Conservation (phyloP, 164 flowering plant genomes). For the Tetracentron sinense region DNA sequence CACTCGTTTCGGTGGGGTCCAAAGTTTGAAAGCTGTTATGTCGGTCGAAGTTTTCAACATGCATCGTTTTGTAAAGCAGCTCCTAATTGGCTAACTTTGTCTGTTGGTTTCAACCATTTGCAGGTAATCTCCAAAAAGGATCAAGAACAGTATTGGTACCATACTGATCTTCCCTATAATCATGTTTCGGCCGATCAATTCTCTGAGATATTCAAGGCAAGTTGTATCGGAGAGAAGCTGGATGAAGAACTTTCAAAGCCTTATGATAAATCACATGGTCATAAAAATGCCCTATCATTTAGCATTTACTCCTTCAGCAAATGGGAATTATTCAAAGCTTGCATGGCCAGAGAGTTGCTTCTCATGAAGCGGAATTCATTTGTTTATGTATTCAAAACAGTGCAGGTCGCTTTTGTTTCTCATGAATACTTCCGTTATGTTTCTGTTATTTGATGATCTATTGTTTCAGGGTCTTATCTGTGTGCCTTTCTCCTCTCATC, state of each 20-base stretch:
- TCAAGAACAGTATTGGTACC: constrained; percentile 56
- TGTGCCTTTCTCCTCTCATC: not conserved
- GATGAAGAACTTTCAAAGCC: constrained; percentile 34
- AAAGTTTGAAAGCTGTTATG: too few species aligned
- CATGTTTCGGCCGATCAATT: constrained; percentile 43
- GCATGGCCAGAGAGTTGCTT: constrained; percentile 46
- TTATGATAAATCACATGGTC: constrained; percentile 33
- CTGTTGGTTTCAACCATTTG: constrained; percentile 1
- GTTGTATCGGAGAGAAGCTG: constrained; percentile 27
- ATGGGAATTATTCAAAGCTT: constrained; percentile 50
- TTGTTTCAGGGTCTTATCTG: not conserved
- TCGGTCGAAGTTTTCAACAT: too few species aligned
- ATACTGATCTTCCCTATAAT: constrained; percentile 30
- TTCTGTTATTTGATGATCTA: not conserved
- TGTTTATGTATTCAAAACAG: constrained; percentile 45
- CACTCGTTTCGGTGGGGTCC: too few species aligned
- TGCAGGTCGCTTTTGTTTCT: constrained; percentile 27
- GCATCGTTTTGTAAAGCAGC: too few species aligned
- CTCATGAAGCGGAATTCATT: constrained; percentile 51
- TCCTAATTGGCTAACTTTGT: not conserved
- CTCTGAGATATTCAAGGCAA: constrained; percentile 30
- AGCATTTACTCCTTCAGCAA: constrained; percentile 33
- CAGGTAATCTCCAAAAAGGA: constrained; percentile 64
- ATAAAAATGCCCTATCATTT: constrained; percentile 32
- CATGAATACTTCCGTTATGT: not conserved